Evolutionary conservation across 169 alveolate species (phyloP).

Genomic region (Plasmodium coatneyi): DNA sequence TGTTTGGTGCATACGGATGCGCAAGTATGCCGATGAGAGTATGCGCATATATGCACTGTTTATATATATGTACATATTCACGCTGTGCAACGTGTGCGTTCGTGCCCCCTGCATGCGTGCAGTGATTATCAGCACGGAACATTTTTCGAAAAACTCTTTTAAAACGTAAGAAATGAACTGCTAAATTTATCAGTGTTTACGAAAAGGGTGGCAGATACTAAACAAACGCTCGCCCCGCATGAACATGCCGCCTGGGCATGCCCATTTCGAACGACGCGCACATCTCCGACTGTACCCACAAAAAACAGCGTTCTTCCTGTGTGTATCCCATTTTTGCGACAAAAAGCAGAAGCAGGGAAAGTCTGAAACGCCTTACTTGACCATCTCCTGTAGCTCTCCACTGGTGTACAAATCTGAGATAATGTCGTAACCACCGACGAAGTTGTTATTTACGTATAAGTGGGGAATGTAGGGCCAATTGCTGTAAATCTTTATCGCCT

Average conservation of each 20-base stretch:
- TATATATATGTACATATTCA: not conserved
- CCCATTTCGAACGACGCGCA: not conserved
- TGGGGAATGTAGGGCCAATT: constrained; percentile 92
- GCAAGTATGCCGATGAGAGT: not conserved
- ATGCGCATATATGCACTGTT: not conserved
- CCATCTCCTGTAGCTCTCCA: constrained; percentile 87
- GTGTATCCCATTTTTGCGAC: not conserved
- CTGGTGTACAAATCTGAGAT: constrained; percentile 90
- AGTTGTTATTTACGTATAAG: constrained; percentile 83
- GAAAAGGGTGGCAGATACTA: not conserved
- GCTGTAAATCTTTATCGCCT: constrained; percentile 86
- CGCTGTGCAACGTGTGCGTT: not conserved
- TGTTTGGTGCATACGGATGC: not conserved
- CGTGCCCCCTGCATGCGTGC: not conserved
- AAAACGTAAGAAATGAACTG: not conserved
- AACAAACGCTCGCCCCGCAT: not conserved
- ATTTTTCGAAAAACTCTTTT: not conserved
- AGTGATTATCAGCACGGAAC: not conserved
- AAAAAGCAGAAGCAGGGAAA: not conserved
- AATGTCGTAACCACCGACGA: constrained; percentile 94
- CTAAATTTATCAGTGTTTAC: not conserved
- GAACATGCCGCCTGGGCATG: not conserved
- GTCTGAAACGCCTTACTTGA: constrained; percentile 45
- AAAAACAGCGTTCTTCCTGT: not conserved
- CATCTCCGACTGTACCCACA: not conserved